Evolutionary conservation across 441 rosid species (phyloP), one percentile per base, ranked within the genome.

Genomic region (Kokia cookei): DNA sequence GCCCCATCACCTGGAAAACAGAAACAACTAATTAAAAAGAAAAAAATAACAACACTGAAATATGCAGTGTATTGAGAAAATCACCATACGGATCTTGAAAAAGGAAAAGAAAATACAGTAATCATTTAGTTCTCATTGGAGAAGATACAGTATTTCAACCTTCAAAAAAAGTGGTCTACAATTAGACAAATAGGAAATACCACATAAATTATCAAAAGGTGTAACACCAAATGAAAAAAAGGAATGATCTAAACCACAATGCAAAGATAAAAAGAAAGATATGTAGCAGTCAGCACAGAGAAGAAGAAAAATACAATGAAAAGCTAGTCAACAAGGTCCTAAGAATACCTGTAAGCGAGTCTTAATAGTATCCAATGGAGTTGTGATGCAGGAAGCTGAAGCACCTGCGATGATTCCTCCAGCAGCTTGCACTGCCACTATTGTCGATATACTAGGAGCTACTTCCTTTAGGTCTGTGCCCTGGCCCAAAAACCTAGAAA

Each of bases 351-450:
- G 98, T 47, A 95, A 81, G 42, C 98, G 95, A 35, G 96, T 95
- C 87, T 93, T 95, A 76, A 93, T 86, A 29, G 97, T 95, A 82
- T 95, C 99, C 84, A 95, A 74, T 35, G 99, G 99, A 32, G 96
- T 93, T 47, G 97, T 93, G 79, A 95, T 86, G 75, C 91, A 85
- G 73, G 98, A 89, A 24, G 98, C 96, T 51, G 96, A 86, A 73
- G 93, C 98, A 77, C 98, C 98, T 0, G 97, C 98, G 62, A 92
- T 82, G 73, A 93, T 80, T 76, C 98, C 98, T 82, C 98, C 98
- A 60, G 78, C 80, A 58, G 91, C 98, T 82, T 93, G 97, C 80
- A 93, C 98, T 53, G 84, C 62, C 40, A 91, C 82, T 73, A 93
- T 80, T 76, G 76, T 89, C 72, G 62, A 79, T 73, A 82, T 73